Base-by-base conservation (phyloP, 768 basidiomycete species). In the Flagelloscypha sp. region DNA sequence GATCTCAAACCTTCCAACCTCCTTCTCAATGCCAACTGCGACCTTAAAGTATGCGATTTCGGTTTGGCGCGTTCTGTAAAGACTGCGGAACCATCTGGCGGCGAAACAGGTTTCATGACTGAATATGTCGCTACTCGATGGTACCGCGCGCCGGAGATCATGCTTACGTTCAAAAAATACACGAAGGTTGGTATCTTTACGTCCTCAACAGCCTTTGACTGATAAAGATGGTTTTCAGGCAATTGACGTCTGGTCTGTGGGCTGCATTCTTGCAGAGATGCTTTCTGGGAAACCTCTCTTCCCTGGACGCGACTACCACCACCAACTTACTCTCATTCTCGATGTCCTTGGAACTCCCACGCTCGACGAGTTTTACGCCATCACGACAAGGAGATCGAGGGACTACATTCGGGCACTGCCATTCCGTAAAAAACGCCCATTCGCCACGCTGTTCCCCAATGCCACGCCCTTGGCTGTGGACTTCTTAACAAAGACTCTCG, bases 71-170 rank as follows among this genome's bases (percentile, higher is more conserved):
- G 92, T n/a, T 85, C 83, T 7, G 84, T 87, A 27, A 84, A 74
- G 59, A 87, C 85, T 4, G 84, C 85, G 4, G 84, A 86, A 54
- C 82, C 84, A 0, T 82, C 79, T 10, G 85, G 84, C 16, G 86
- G 83, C 6, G 84, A 86, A 48, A 85, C 73, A 5, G 80, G 80
- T 5, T 92, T 90, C 64, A 90, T 93, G 89, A 94, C 89, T 2
- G 87, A 90, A 77, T 94, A 93, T 52, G 95, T 99, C 32, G 94
- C 95, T 2, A 98, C 95, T 17, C 71, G 95, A 48, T 99, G 95
- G 95, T 99, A 98, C 54, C 79, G 95, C 24, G 95, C 95, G 0
- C 95, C 95, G 1, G 95, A 99, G 57, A 93, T 99, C 63, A 99
- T 99, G 95, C 71, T 99, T 34, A 95, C 92, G 7, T 98, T 97